Conservation (phyloP, 352 stramenopile species). For the Thraustochytrium sp. region DNA sequence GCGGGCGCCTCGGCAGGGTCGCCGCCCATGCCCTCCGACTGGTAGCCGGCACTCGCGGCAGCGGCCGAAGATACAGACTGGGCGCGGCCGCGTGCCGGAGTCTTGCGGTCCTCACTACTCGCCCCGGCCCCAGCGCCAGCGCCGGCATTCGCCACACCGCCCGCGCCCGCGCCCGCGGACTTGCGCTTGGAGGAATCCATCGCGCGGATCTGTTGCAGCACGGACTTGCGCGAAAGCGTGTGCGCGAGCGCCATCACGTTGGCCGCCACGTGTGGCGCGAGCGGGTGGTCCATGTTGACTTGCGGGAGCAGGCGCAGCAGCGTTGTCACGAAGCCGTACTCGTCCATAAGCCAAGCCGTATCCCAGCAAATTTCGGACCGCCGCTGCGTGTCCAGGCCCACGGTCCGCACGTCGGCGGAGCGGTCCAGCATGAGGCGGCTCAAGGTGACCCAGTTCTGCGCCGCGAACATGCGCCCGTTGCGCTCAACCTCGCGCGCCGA, state of each 20-base stretch:
- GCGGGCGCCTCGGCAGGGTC: not conserved
- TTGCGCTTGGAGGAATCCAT: not conserved
- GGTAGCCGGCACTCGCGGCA: too few species aligned
- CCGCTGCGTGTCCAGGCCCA: not conserved
- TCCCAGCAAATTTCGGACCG: conserved; percentile 3
- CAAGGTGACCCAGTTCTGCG: conserved; percentile 33
- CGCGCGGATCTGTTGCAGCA: not conserved
- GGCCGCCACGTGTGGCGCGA: not conserved
- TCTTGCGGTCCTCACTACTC: not conserved
- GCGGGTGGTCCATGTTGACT: conserved; percentile 32
- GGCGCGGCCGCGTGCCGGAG: too few species aligned
- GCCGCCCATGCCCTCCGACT: too few species aligned
- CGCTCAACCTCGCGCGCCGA: not conserved
- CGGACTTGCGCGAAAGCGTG: not conserved
- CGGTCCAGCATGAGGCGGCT: conserved; percentile 18
- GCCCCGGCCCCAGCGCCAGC: not conserved
- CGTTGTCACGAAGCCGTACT: not conserved
- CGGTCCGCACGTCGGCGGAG: not conserved
- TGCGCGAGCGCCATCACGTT: conserved; percentile 23
- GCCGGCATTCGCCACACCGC: too few species aligned
- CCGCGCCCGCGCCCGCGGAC: too few species aligned
- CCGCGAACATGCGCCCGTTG: conserved; percentile 18
- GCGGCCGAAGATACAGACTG: too few species aligned
- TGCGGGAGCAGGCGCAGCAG: not conserved
- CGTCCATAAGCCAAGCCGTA: conserved; percentile 9